These are phyloP conservation scores for Penicillium goetzii DNA, from an alignment of 495 filamentous ascomycete genomes.

Conservation along the genomic window DNA sequence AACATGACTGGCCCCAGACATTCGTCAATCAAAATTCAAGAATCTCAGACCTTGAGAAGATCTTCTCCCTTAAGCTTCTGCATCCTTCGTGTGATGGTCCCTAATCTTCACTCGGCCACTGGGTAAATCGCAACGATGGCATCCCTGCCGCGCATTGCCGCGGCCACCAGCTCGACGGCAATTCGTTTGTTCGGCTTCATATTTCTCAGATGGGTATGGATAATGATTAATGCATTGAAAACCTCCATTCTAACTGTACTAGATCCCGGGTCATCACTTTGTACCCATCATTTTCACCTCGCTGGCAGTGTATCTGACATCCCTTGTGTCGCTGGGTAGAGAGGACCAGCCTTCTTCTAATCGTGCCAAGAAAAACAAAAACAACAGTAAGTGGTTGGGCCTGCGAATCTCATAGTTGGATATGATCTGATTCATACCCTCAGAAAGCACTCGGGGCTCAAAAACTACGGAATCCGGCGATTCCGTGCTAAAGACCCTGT, in stretches of 20 bases:
- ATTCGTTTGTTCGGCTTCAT: slow-evolving; percentile 67
- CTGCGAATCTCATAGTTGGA: neutral
- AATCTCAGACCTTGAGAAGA: neutral
- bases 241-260: slow-evolving; percentile 15
- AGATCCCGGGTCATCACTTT: slow-evolving; percentile 68
- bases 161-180: slow-evolving; percentile 59
- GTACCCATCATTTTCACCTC: slow-evolving; percentile 69
- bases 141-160: slow-evolving; percentile 30
- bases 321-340: slow-evolving; percentile 52
- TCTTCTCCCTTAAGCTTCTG: neutral
- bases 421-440: neutral
- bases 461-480: slow-evolving; percentile 19
- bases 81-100: slow-evolving; percentile 1
- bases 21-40: slow-evolving; percentile 5
- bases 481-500: slow-evolving; percentile 60
- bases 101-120: neutral
- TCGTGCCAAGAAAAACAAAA: slow-evolving; percentile 14
- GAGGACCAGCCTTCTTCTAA: slow-evolving; percentile 8
- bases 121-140: slow-evolving; percentile 28
- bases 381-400: slow-evolving; percentile 13
- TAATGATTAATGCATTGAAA: neutral
- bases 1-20: slow-evolving; percentile 14
- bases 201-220: slow-evolving; percentile 85
- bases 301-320: slow-evolving; percentile 72
- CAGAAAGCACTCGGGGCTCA: slow-evolving; percentile 11